Evolutionary conservation across 495 filamentous ascomycete species (phyloP), one percentile per base, ranked within the genome.

Genomic region (Bryoglossum gracile): DNA sequence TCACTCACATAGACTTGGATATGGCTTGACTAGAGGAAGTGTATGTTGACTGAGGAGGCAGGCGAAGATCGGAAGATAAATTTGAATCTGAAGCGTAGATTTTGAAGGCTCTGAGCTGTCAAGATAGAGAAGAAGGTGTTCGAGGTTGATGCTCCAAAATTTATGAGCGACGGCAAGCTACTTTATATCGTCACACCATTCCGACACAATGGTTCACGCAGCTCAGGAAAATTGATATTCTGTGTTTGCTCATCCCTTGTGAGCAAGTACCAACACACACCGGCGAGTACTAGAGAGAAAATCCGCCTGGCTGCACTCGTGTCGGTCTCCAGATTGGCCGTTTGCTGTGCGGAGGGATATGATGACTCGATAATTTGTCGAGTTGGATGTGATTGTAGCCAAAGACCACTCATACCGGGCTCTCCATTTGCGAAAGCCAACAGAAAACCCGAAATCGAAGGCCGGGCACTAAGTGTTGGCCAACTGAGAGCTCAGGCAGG

Each of bases 121-220:
- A 6, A 13, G 26, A 30, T 6, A 30, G 26, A 30, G 13, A 13
- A 30, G 4, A 25, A 4, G 16, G 4, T 14, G 41, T 43, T 22
- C 41, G 41, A 43, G 41, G 24, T 43, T 41, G 24, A 14, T 23
- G 14, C 14, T 13, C 23, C 23, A 30, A 14, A 18, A 24, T 37
- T 44, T 40, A 48, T 39, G 45, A 41, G 48, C 36, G 53, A 43
- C 53, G 49, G 53, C 42, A 51, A 24, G 53, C 48, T 54, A 50
- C 44, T 60, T 60, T 60, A 60, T 60, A 60, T 43, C 26, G 46
- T 60, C 54, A 56, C 51, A 57, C 57, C 47, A 57, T 60, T 48
- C 54, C 57, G 50, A 54, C 33, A 37, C n/a, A 42, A 33, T 43
- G 50, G 57, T 51, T 48, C 57, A 21, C 39, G 16, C 50, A 46